These are phyloP conservation scores for Metschnikowia gruessii DNA, from an alignment of 805 yeast species.

Conservation along the genomic window DNA sequence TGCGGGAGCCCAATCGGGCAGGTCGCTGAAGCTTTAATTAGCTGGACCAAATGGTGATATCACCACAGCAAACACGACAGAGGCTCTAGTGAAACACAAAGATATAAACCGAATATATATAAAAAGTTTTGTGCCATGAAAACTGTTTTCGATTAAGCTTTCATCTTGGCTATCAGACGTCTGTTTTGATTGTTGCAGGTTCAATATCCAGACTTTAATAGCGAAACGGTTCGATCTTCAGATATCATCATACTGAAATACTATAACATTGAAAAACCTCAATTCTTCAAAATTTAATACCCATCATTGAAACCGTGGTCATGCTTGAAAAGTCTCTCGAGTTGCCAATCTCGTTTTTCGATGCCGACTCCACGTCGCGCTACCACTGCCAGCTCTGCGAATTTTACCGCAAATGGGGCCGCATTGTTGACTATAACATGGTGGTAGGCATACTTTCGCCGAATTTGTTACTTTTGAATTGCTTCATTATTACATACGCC, in stretches of 20 bases:
- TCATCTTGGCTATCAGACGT: no score
- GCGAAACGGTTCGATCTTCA: no score
- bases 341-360: constrained; percentile 11
- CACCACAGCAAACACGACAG: background rate
- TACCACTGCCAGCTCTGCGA: constrained; percentile 13
- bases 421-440: constrained; percentile 15
- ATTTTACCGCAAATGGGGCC: constrained; percentile 10
- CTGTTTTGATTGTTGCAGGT: no score
- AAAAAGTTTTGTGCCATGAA: no score
- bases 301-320: no score
- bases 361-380: constrained; percentile 6
- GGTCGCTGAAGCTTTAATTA: constrained; percentile 1
- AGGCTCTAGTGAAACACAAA: background rate
- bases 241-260: no score
- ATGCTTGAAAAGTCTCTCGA: constrained; percentile 9
- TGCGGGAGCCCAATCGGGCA: constrained; percentile 8
- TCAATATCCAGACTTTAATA: no score
- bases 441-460: constrained; percentile 14
- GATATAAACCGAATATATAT: no score
- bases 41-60: no score
- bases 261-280: no score
- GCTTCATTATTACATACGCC: constrained; percentile 5
- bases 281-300: no score
- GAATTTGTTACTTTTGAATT: constrained; percentile 12
- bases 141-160: no score